phyloP scores from a whole-genome alignment of 1,284 basidiomycete genomes.

The Sanguinoderma infundibulare region DNA sequence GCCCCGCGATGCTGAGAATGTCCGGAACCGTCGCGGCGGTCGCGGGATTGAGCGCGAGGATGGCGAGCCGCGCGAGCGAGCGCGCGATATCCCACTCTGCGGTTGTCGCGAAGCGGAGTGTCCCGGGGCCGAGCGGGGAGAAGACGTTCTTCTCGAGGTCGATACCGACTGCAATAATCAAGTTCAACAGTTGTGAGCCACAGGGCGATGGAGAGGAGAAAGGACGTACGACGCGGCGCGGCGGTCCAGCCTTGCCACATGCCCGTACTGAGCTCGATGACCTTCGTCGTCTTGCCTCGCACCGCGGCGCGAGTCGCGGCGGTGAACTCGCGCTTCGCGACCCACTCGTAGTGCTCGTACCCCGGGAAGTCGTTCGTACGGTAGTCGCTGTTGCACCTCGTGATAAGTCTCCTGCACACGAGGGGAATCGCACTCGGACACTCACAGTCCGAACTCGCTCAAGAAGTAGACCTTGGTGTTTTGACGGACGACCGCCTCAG shows the following conservation, averaged over 20 bases:
- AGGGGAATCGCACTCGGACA: conserved; percentile 1
- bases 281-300: conserved; percentile 24
- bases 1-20: conserved; percentile 28
- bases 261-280: conserved; percentile 30
- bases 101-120: conserved; percentile 24
- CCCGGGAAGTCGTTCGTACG: conserved; percentile 31
- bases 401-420: no score
- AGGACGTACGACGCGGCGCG: conserved; percentile 17
- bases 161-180: conserved; percentile 26
- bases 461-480: conserved; percentile 33
- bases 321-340: conserved; percentile 25
- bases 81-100: conserved; percentile 32
- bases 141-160: conserved; percentile 26
- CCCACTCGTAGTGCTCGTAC: conserved; percentile 29
- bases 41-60: conserved; percentile 27
- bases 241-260: conserved; percentile 27
- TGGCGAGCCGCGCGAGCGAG: conserved; percentile 30
- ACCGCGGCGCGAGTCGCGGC: conserved; percentile 17
- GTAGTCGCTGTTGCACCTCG: conserved; percentile 27
- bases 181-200: not conserved
- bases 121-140: conserved; percentile 25
- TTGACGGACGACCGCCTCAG: conserved; percentile 22
- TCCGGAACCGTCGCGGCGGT: conserved; percentile 27
- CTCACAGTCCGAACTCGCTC: conserved; percentile 35
- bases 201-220: not conserved